These are phyloP conservation scores for Pterocarpus santalinus DNA, from an alignment of 306 rosid genomes.

Conservation along the genomic window DNA sequence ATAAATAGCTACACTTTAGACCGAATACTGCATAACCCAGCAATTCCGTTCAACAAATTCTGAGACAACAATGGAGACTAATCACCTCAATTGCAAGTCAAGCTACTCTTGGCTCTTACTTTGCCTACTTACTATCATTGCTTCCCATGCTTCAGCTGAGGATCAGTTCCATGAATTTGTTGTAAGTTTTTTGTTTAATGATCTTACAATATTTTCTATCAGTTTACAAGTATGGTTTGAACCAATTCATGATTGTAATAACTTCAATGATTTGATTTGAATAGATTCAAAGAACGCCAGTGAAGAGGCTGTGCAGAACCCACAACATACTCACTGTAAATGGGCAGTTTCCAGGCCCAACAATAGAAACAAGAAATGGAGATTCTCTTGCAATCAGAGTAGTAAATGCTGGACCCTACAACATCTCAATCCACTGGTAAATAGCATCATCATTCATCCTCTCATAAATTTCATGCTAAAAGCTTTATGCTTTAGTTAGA, in stretches of 20 bases:
- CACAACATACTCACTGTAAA: slow-evolving; percentile 75
- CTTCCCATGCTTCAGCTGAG: slow-evolving; percentile 59
- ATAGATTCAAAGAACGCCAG: slow-evolving; percentile 64
- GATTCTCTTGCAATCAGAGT: slow-evolving; percentile 79
- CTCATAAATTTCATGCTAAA: not conserved
- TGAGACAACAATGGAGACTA: slow-evolving; percentile 61
- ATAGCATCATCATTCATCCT: slow-evolving; percentile 34
- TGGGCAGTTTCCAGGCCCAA: slow-evolving; percentile 89
- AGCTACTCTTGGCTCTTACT: slow-evolving; percentile 53
- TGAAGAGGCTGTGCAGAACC: slow-evolving; percentile 89
- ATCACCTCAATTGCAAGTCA: slow-evolving; percentile 43
- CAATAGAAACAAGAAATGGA: slow-evolving; percentile 69
- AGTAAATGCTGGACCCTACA: slow-evolving; percentile 68
- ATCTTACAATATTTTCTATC: slow-evolving; percentile 5
- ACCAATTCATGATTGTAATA: not conserved
- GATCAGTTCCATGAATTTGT: slow-evolving; percentile 81
- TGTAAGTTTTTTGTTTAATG: slow-evolving; percentile 56
- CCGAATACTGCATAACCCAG: slow-evolving; percentile 44
- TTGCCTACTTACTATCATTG: slow-evolving; percentile 51
- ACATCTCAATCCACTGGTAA: slow-evolving; percentile 84
- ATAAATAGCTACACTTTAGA: slow-evolving; percentile 57
- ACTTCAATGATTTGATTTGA: slow-evolving; percentile 37
- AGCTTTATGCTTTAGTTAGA: not conserved
- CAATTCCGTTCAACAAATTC: slow-evolving; percentile 43
- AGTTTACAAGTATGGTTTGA: not conserved